Percentiles rank a stretch among this genome's conserved stretches.
phyloP scores from a whole-genome alignment of 192 early-diverging fungal species.

The Coemansia sp. region DNA sequence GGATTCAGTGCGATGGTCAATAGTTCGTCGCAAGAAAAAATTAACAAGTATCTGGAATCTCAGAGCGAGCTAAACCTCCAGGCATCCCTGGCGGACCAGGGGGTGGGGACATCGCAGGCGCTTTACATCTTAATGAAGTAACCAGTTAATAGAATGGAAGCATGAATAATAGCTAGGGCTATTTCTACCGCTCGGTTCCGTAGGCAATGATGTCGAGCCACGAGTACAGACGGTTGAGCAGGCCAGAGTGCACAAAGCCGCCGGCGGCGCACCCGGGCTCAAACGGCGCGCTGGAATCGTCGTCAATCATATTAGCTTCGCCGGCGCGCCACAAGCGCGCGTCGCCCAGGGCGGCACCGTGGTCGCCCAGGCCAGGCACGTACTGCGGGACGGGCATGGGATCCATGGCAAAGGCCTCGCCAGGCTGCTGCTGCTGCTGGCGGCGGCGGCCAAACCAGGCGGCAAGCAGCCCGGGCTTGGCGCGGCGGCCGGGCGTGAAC shows the following conservation, averaged over 20 bases:
- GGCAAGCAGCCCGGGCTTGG: not conserved
- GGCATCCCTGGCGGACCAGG: too few relatives aligned
- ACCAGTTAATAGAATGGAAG: too few relatives aligned
- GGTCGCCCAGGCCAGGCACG: constrained; percentile 8
- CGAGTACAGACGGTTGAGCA: constrained; percentile 60
- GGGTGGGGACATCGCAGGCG: too few relatives aligned
- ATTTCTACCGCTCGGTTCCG: constrained; percentile 1
- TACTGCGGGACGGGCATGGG: constrained; percentile 28
- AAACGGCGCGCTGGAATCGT: constrained; percentile 2
- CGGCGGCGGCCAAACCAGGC: not conserved
- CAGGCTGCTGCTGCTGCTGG: not conserved
- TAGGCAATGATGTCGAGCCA: constrained; percentile 53
- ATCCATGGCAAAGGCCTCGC: constrained; percentile 24
- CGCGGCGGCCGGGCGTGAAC: constrained; percentile 29
- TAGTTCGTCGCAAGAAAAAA: too few relatives aligned
- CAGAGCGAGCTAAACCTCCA: too few relatives aligned
- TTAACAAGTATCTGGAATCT: too few relatives aligned
- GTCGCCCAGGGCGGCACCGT: not conserved
- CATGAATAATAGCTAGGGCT: not conserved
- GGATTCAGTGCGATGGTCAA: too few relatives aligned
- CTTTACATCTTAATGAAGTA: too few relatives aligned
- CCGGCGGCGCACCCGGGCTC: constrained; percentile 13
- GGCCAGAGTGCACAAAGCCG: constrained; percentile 60
- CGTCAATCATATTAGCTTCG: not conserved
- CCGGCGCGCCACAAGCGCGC: constrained; percentile 27